Evolutionary conservation across 1,139 yeast species (phyloP).

Genomic region (Pichia sp.): DNA sequence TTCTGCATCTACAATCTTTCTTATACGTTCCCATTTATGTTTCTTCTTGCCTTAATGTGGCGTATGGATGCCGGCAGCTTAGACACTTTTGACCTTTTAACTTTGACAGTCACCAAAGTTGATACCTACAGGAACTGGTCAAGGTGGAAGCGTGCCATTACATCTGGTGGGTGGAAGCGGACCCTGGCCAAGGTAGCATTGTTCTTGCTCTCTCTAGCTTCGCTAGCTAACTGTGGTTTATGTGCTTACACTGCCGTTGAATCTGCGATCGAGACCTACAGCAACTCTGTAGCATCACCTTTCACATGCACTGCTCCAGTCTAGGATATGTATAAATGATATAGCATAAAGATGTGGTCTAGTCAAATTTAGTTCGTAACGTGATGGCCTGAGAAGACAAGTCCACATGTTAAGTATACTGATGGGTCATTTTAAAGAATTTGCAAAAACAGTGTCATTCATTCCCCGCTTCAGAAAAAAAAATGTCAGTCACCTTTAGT

Average conservation of each 20-base stretch:
- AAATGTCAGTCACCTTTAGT: too few relatives aligned
- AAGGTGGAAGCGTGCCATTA: neutral
- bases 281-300: neutral
- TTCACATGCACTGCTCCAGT: neutral
- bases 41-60: neutral
- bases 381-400: too few relatives aligned
- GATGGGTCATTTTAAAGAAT: too few relatives aligned
- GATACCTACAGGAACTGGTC: neutral
- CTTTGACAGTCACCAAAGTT: neutral
- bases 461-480: too few relatives aligned
- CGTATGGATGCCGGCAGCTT: neutral
- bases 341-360: too few relatives aligned
- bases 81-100: neutral
- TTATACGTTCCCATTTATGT: neutral
- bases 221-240: neutral
- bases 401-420: too few relatives aligned
- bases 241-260: neutral
- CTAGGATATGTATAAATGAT: neutral
- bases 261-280: neutral
- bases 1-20: neutral
- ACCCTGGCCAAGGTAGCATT: neutral
- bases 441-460: too few relatives aligned
- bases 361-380: too few relatives aligned
- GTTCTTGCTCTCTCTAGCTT: neutral
- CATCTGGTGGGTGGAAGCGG: neutral